A percentile compares a stretch with the other conserved stretches of the same genome.
phyloP scores from a whole-genome alignment of 2,329 filamentous ascomycete genomes.

The Orbilia quercus region DNA sequence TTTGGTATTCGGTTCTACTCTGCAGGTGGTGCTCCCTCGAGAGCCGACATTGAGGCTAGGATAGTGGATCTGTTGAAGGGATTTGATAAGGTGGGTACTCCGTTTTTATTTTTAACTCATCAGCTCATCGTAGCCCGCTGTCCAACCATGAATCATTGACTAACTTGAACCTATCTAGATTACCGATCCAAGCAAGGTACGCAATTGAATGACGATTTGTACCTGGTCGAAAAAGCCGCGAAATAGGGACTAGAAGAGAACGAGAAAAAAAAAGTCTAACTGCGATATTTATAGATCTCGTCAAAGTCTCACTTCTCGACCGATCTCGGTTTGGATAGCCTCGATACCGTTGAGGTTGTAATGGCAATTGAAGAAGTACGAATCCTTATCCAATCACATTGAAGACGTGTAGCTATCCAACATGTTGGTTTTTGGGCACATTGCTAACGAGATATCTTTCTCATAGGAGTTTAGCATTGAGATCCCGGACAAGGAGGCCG shows the following conservation, averaged over 20 bases:
- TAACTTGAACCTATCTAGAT: conserved; percentile 67
- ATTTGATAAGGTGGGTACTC: conserved; percentile 86
- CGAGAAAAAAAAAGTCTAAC: not conserved
- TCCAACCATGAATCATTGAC: conserved; percentile 14
- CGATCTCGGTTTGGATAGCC: conserved; percentile 94
- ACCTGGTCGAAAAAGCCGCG: not conserved
- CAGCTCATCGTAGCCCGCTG: not conserved
- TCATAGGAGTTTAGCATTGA: conserved; percentile 84
- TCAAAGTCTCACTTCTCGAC: conserved; percentile 90
- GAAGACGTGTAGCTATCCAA: not conserved
- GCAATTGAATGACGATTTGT: conserved; percentile 57
- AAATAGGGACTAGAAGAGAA: too few relatives aligned
- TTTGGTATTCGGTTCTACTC: conserved; percentile 86
- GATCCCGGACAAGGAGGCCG: conserved; percentile 97
- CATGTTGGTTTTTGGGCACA: not conserved
- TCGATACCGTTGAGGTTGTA: conserved; percentile 98
- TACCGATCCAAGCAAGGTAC: conserved; percentile 73
- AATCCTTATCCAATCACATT: not conserved
- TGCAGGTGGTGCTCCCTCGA: conserved; percentile 78
- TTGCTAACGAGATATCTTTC: conserved; percentile 13
- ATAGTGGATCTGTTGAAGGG: conserved; percentile 93
- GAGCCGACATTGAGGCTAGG: conserved; percentile 87
- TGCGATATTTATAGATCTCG: conserved; percentile 74
- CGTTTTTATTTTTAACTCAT: not conserved
- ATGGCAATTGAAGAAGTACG: conserved; percentile 99